These are phyloP conservation scores for Blastocystis sp. DNA, from an alignment of 352 stramenopile genomes.

Conservation along the genomic window DNA sequence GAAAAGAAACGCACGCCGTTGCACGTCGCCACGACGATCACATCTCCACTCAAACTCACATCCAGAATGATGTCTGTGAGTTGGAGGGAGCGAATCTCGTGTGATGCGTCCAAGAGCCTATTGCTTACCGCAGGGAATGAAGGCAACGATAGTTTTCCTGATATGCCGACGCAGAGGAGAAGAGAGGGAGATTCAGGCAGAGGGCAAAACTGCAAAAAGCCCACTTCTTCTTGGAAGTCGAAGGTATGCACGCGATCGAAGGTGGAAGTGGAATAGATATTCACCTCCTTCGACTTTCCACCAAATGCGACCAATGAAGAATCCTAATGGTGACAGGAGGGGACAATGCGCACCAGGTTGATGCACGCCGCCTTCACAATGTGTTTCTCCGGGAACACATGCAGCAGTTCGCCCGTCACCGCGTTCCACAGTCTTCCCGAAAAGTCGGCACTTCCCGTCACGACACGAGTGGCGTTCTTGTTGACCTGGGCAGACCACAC, in stretches of 20 bases:
- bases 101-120: background rate
- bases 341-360: constrained; percentile 13
- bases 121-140: background rate
- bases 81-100: constrained; percentile 1
- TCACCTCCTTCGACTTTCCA: constrained; percentile 80
- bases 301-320: constrained; percentile 76
- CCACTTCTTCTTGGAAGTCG: constrained; percentile 16
- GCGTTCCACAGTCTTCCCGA: constrained; percentile 83
- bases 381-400: constrained; percentile 82
- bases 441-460: constrained; percentile 82
- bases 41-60: background rate
- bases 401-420: constrained; percentile 79
- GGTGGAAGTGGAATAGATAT: constrained; percentile 76
- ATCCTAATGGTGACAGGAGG: constrained; percentile 71
- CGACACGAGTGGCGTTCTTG: constrained; percentile 75
- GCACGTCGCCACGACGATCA: background rate
- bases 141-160: constrained; percentile 71
- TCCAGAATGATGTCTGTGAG: constrained; percentile 27
- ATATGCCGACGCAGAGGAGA: background rate
- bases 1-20: constrained; percentile 74
- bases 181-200: background rate
- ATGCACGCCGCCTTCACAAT: constrained; percentile 83
- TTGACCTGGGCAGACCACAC: constrained; percentile 83
- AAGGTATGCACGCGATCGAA: background rate
- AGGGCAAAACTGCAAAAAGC: constrained; percentile 5